Percentiles rank a stretch among this genome's conserved stretches.
phyloP scores from a whole-genome alignment of 2,329 filamentous ascomycete species.

The Beauveria rudraprayagi region DNA sequence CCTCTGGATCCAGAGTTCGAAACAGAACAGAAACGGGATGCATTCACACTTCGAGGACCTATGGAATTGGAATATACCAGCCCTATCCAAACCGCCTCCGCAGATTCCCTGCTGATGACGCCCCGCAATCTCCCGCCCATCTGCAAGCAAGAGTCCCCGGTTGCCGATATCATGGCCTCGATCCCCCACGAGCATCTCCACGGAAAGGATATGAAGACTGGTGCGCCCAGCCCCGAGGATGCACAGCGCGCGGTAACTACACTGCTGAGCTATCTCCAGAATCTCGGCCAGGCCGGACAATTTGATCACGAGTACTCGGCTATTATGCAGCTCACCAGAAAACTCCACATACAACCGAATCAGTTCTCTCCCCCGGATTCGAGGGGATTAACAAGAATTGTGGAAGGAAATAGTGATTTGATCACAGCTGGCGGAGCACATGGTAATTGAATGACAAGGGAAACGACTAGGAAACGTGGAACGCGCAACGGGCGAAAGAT shows the following conservation, averaged over 20 bases:
- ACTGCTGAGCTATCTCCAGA: slow-evolving; percentile 73
- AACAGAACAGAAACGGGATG: slow-evolving; percentile 61
- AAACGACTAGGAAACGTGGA: background rate
- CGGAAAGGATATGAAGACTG: background rate
- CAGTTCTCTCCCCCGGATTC: slow-evolving; percentile 28
- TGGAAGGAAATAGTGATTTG: slow-evolving; percentile 45
- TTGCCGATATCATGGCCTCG: background rate
- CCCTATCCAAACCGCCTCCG: slow-evolving; percentile 25
- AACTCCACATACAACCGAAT: slow-evolving; percentile 61
- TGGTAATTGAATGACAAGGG: background rate
- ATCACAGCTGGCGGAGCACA: background rate
- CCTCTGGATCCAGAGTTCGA: slow-evolving; percentile 42
- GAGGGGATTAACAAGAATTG: slow-evolving; percentile 46
- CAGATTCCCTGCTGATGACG: slow-evolving; percentile 36
- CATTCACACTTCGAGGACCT: slow-evolving; percentile 65
- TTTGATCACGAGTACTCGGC: slow-evolving; percentile 71
- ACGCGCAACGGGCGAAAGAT: background rate
- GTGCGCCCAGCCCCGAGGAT: slow-evolving; percentile 70
- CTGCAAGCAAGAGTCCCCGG: slow-evolving; percentile 1
- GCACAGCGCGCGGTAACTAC: slow-evolving; percentile 74
- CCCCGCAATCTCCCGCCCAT: slow-evolving; percentile 37
- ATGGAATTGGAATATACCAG: slow-evolving; percentile 54
- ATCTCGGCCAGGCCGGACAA: slow-evolving; percentile 55
- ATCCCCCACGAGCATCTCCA: background rate
- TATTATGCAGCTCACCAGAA: slow-evolving; percentile 77